Conservation (phyloP, 2,329 filamentous ascomycete genomes). For the Rutstroemia sp. region DNA sequence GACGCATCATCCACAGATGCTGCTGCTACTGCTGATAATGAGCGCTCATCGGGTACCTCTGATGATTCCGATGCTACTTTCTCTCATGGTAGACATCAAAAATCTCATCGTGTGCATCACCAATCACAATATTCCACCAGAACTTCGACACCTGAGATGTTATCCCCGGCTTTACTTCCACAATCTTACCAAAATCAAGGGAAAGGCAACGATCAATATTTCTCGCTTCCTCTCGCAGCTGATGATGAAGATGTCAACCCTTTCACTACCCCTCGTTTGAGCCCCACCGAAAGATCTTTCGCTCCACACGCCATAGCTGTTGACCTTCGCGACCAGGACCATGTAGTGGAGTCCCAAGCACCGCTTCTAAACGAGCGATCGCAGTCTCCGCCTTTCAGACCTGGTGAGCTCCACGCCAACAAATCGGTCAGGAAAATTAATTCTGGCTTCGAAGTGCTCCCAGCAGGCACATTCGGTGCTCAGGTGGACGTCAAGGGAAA, state of each 20-base stretch:
- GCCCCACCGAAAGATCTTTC: slow-evolving; percentile 3
- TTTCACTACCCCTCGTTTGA: slow-evolving; percentile 14
- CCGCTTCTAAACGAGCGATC: slow-evolving; percentile 6
- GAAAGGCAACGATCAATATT: slow-evolving; percentile 17
- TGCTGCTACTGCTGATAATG: slow-evolving; percentile 23
- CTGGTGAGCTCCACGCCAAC: slow-evolving; percentile 32
- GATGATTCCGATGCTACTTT: slow-evolving; percentile 25
- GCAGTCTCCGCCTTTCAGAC: slow-evolving; percentile 29
- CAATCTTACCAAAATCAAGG: neutral
- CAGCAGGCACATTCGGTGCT: slow-evolving; percentile 32
- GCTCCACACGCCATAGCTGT: neutral
- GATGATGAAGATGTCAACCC: slow-evolving; percentile 16
- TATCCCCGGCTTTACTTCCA: neutral
- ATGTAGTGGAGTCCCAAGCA: slow-evolving; percentile 7
- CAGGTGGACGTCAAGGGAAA: slow-evolving; percentile 15
- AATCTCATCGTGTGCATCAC: slow-evolving; percentile 5
- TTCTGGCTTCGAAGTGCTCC: slow-evolving; percentile 33
- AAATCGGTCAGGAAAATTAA: slow-evolving; percentile 32
- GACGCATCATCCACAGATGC: slow-evolving; percentile 19
- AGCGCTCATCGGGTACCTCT: slow-evolving; percentile 25
- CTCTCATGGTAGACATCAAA: slow-evolving; percentile 13
- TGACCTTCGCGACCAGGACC: neutral
- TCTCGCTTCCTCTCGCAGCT: slow-evolving; percentile 15
- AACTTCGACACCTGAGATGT: slow-evolving; percentile 6
- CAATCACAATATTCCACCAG: slow-evolving; percentile 8